Conservation (phyloP, 768 basidiomycete species). For the Mycena vitilis region DNA sequence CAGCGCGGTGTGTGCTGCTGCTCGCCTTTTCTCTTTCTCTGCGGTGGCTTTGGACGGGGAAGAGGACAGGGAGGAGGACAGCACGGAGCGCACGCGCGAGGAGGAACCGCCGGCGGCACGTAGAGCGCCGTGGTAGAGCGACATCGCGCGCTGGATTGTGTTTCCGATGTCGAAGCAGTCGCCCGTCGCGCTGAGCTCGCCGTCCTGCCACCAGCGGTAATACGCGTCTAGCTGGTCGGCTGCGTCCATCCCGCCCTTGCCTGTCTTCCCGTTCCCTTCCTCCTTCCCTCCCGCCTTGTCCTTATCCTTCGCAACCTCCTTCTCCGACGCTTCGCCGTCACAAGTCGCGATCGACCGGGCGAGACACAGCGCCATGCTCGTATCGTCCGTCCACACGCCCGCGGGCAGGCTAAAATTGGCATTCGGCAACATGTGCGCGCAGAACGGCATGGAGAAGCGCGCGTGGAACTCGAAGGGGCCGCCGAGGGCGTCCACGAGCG, state of each 20-base stretch:
- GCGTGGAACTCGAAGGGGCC: constrained; percentile 55
- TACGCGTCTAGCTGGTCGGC: constrained; percentile 51
- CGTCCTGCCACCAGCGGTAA: constrained; percentile 46
- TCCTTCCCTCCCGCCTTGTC: no score
- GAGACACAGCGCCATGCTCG: constrained; percentile 59
- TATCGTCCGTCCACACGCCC: constrained; percentile 63
- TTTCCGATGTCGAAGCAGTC: constrained; percentile 55
- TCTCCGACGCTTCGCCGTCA: no score
- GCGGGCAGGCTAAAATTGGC: constrained; percentile 44
- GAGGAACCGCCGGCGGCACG: background rate
- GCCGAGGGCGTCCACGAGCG: constrained; percentile 59
- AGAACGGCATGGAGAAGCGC: constrained; percentile 52
- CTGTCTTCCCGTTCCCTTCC: no score
- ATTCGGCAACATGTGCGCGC: constrained; percentile 53
- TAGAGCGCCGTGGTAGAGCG: constrained; percentile 40
- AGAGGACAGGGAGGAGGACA: background rate
- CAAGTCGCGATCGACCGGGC: constrained; percentile 54
- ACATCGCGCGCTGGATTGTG: constrained; percentile 49
- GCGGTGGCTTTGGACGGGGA: background rate
- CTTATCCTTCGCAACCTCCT: no score
- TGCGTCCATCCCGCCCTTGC: constrained; percentile 51
- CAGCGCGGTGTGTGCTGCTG: constrained; percentile 41
- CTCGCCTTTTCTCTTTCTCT: constrained; percentile 5
- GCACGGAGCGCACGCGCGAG: background rate
- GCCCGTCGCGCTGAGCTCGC: constrained; percentile 49